Evolutionary conservation across 352 stramenopile species (phyloP), one percentile per base, ranked within the genome.

Genomic region (Globisporangium rhizosaccharum): DNA sequence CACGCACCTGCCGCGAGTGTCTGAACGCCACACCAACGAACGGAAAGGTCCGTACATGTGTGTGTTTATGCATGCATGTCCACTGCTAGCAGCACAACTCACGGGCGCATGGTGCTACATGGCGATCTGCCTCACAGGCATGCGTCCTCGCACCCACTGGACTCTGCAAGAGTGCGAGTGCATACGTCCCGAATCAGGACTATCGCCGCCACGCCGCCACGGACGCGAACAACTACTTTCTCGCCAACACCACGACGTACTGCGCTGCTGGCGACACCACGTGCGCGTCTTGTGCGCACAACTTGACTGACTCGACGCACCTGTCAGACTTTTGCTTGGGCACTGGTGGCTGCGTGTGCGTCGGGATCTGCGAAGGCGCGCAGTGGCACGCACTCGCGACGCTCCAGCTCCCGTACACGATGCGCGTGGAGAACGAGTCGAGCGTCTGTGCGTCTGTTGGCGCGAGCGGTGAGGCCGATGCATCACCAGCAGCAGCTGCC

Each of bases 1-100:
- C 71, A 30, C 66, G 68, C 26, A 75, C 63, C 23, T 79, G 71
- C 44, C 56, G 50, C 30, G 71, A 79, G 41, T 79, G 71, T 58
- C 51, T 79, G 28, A 62, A 68, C 36, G 54, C 56, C 45, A 51
- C 48, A 51, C 66, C 67, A 4, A 67, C 65, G 25, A 73, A 60
- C n/a, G 55, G 66, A 53, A 59, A 76, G 51, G 71, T 79, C n/a
- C 50, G 23, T 42, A 15, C 62, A 72, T 73, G 55, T 36, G 36
- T 41, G 11, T 47, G 12, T 48, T 28, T 36, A 4, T 36, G 30
- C 8, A 0, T 36, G 30, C 30, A 9, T 36, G 30, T 36, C 30
- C 4, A 36, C 8, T 36, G 30, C 4, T 36, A 36, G 8, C 30
- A 36, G 8, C 30, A 36, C 8, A 36, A 36, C 30, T 4, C 30